These are phyloP conservation scores for Gossypium sturtianum DNA, from an alignment of 345 rosid species.

Conservation along the genomic window DNA sequence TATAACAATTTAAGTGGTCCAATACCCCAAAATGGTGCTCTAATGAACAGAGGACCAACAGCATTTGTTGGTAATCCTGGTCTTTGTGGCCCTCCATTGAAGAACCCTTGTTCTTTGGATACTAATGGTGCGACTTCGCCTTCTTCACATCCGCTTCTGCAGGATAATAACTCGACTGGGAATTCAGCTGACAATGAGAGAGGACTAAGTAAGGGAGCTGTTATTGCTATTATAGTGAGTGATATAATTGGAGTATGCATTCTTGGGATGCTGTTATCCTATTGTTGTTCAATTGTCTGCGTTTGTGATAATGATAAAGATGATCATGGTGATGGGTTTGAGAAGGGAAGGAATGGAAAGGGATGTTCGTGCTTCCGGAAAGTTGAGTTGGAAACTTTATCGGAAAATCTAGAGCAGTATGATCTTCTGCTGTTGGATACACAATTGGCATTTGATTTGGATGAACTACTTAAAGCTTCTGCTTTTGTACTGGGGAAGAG, in stretches of 20 bases:
- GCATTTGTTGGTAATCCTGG: conserved; percentile 85
- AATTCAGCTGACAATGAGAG: conserved; percentile 36
- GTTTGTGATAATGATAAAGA: conserved; percentile 32
- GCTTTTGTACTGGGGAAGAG: conserved; percentile 97
- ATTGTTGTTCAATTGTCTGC: conserved; percentile 69
- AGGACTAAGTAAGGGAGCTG: conserved; percentile 56
- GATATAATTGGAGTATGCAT: conserved; percentile 86
- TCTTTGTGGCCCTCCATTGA: conserved; percentile 90
- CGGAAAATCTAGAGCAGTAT: conserved; percentile 71
- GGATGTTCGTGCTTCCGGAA: conserved; percentile 74
- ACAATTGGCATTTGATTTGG: conserved; percentile 79
- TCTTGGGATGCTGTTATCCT: conserved; percentile 75
- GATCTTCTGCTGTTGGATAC: conserved; percentile 74
- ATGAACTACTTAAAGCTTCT: conserved; percentile 90
- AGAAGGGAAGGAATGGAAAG: conserved; percentile 53
- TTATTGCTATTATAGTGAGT: conserved; percentile 65
- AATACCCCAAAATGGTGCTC: conserved; percentile 92
- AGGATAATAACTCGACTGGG: conserved; percentile 43
- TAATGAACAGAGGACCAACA: conserved; percentile 89
- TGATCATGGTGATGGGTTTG: conserved; percentile 38
- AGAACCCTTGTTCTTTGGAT: conserved; percentile 57
- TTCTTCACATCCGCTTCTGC: conserved; percentile 64
- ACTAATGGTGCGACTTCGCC: conserved; percentile 40
- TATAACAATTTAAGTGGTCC: conserved; percentile 86
- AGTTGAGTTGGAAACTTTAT: conserved; percentile 68